Evolutionary conservation across 257 asterid species (phyloP).

Genomic region (Gynochthodes officinalis): DNA sequence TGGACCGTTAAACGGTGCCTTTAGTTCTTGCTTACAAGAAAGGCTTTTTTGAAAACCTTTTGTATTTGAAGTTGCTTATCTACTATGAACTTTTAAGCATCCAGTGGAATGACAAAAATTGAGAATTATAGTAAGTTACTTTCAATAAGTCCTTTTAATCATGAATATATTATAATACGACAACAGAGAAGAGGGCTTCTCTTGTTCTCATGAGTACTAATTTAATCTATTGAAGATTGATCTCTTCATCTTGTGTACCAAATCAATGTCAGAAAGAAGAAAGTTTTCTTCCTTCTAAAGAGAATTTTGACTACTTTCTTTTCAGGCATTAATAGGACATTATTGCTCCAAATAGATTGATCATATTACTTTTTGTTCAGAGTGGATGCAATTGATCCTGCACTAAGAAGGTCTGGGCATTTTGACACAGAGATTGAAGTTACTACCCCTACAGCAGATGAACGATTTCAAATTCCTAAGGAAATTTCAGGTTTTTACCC

Average conservation of each 20-base stretch:
- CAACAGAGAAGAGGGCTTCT: background rate
- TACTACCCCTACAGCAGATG: conserved; percentile 78
- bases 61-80: background rate
- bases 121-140: background rate
- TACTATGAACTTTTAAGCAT: background rate
- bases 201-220: background rate
- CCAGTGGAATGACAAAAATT: background rate
- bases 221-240: background rate
- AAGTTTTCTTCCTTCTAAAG: background rate
- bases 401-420: conserved; percentile 91
- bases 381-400: conserved; percentile 87
- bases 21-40: background rate
- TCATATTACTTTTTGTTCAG: conserved; percentile 35
- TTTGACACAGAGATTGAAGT: conserved; percentile 95
- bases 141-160: background rate
- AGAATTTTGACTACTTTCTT: background rate
- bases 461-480: conserved; percentile 78
- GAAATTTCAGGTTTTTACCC: conserved; percentile 17
- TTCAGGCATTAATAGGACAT: background rate
- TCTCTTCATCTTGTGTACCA: background rate
- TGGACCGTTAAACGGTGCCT: background rate
- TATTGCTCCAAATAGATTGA: background rate
- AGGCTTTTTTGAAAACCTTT: background rate
- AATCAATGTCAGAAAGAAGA: background rate
- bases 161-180: background rate